A percentile compares a stretch with the other conserved stretches of the same genome.
Conservation (phyloP, 2,329 filamentous ascomycete genomes). For the Venturia carpophila region DNA sequence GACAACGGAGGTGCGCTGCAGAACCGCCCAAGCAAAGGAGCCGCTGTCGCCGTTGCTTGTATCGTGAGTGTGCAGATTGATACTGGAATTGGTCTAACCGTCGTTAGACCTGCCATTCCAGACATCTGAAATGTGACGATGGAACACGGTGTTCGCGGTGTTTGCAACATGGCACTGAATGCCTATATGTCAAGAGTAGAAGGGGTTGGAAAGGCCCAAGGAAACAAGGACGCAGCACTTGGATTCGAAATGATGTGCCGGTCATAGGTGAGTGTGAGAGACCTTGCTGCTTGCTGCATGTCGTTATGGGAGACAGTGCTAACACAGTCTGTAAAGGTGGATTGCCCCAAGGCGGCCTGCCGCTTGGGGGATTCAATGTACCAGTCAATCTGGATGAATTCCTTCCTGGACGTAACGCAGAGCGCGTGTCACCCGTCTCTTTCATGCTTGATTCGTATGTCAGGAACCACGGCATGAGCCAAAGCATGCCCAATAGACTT, state of each 20-base stretch:
- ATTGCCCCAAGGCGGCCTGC: neutral
- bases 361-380: neutral
- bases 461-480: neutral
- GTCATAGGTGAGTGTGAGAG: neutral
- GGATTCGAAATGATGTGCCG: neutral
- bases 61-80: conserved; percentile 42
- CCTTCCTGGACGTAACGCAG: neutral
- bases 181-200: conserved; percentile 45
- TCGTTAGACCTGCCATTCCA: neutral
- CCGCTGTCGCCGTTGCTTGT: conserved; percentile 37
- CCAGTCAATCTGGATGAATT: conserved; percentile 1
- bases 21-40: neutral
- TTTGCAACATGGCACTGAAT: conserved; percentile 36
- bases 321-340: neutral
- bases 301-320: neutral
- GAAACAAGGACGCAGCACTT: conserved; percentile 28
- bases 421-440: neutral
- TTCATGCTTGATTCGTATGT: neutral
- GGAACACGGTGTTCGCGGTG: conserved; percentile 44
- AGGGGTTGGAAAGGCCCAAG: conserved; percentile 43
- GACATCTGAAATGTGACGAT: conserved; percentile 44
- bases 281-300: neutral
- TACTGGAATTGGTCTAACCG: neutral
- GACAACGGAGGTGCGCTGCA: neutral
- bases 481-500: neutral